Conservation (phyloP, 192 early-diverging fungal species). For the Spinellus fusiger region DNA sequence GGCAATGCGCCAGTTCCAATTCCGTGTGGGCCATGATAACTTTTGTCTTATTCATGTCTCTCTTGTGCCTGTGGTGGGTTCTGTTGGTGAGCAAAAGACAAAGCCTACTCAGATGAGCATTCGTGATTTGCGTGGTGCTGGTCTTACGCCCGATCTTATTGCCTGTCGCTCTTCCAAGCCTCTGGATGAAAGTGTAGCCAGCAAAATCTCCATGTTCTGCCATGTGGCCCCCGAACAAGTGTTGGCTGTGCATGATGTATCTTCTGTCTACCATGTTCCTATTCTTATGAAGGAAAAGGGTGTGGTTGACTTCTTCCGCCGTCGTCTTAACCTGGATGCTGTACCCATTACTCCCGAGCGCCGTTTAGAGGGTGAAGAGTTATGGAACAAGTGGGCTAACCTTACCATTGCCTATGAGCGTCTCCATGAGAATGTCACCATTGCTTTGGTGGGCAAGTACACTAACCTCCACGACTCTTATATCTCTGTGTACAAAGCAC, state of each 20-base stretch:
- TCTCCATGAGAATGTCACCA: conserved; percentile 76
- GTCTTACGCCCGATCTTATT: conserved; percentile 92
- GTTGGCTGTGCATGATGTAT: conserved; percentile 93
- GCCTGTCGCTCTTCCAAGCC: conserved; percentile 89
- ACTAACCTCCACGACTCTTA: conserved; percentile 95
- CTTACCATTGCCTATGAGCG: conserved; percentile 58
- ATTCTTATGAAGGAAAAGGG: conserved; percentile 85
- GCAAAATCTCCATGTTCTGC: conserved; percentile 99
- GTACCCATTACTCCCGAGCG: conserved; percentile 49
- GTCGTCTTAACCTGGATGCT: conserved; percentile 69
- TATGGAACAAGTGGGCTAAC: conserved; percentile 78
- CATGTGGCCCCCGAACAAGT: conserved; percentile 92
- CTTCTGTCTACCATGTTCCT: conserved; percentile 96
- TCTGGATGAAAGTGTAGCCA: conserved; percentile 75
- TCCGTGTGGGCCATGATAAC: conserved; percentile 97
- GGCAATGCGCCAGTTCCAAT: conserved; percentile 99
- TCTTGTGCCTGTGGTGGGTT: conserved; percentile 92
- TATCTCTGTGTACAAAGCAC: conserved; percentile 92
- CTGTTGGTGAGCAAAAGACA: conserved; percentile 98
- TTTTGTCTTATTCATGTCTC: conserved; percentile 98
- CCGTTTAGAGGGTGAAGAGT: conserved; percentile 45
- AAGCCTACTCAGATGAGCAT: conserved; percentile 99
- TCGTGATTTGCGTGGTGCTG: conserved; percentile 89
- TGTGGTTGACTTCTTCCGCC: conserved; percentile 72
- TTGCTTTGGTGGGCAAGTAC: conserved; percentile 95